Conservation (phyloP, 345 rosid genomes). For the Syzygium oleosum region DNA sequence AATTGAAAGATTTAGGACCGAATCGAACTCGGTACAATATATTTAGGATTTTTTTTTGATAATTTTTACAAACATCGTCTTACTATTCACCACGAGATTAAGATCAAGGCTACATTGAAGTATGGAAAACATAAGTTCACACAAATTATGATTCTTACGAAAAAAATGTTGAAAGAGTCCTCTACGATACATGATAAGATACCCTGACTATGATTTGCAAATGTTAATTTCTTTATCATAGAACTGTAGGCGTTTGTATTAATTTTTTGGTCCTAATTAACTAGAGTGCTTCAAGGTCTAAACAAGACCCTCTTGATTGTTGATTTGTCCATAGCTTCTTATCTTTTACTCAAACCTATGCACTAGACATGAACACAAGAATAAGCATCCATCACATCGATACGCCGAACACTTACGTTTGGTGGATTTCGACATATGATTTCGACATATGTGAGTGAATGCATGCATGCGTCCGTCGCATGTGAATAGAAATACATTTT, state of each 20-base stretch:
- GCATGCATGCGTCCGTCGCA: neutral
- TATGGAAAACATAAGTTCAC: neutral
- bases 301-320: neutral
- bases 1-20: neutral
- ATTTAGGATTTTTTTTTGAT: neutral
- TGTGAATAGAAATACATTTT: neutral
- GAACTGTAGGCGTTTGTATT: neutral
- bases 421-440: neutral
- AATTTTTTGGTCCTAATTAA: neutral
- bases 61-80: neutral
- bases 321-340: neutral
- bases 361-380: neutral
- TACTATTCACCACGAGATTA: neutral
- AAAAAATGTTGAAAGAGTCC: neutral
- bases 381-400: neutral
- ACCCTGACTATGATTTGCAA: neutral
- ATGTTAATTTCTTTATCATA: neutral
- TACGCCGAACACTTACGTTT: neutral
- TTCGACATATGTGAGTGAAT: neutral
- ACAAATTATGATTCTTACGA: neutral
- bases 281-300: neutral
- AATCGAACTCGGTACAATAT: neutral
- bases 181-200: neutral
- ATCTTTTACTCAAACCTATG: neutral
- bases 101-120: neutral